Evolutionary conservation across 441 rosid species (phyloP).

Genomic region (Theobroma grandiflorum): DNA sequence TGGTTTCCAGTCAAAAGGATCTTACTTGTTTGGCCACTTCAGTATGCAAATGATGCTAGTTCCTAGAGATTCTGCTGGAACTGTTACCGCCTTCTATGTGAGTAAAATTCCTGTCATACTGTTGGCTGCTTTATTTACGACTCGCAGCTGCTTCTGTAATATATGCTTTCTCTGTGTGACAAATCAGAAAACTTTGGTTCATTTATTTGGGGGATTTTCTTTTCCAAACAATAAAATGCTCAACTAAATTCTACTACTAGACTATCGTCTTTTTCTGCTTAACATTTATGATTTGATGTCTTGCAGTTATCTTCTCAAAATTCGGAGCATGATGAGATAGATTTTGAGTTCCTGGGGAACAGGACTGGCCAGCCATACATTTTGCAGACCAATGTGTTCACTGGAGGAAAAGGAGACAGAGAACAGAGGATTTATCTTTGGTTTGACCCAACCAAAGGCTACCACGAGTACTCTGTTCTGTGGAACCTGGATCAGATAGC

Average conservation of each 20-base stretch:
- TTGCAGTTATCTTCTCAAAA: constrained; percentile 55
- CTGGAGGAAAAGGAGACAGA: constrained; percentile 53
- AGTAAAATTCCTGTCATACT: constrained; percentile 16
- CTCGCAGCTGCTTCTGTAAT: too few relatives aligned
- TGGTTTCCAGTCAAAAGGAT: constrained; percentile 73
- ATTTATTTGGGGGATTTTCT: too few relatives aligned
- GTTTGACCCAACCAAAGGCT: constrained; percentile 48
- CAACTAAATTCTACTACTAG: not conserved
- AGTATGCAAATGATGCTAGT: constrained; percentile 74
- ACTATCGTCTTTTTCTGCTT: not conserved
- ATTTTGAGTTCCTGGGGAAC: constrained; percentile 63
- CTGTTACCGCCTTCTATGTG: constrained; percentile 78
- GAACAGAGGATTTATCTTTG: constrained; percentile 58
- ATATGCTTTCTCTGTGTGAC: not conserved
- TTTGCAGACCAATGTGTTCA: constrained; percentile 53
- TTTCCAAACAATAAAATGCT: not conserved
- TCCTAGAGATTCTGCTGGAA: constrained; percentile 74
- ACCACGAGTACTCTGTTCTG: constrained; percentile 45
- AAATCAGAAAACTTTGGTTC: not conserved
- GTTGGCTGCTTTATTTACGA: not conserved
- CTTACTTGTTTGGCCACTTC: constrained; percentile 71
- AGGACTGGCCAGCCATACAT: constrained; percentile 53
- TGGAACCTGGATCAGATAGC: constrained; percentile 48
- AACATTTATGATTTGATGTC: not conserved
- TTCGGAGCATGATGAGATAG: constrained; percentile 57